These are phyloP conservation scores for Laetiporus sulphureus DNA, from an alignment of 1,284 basidiomycete genomes.

Conservation along the genomic window DNA sequence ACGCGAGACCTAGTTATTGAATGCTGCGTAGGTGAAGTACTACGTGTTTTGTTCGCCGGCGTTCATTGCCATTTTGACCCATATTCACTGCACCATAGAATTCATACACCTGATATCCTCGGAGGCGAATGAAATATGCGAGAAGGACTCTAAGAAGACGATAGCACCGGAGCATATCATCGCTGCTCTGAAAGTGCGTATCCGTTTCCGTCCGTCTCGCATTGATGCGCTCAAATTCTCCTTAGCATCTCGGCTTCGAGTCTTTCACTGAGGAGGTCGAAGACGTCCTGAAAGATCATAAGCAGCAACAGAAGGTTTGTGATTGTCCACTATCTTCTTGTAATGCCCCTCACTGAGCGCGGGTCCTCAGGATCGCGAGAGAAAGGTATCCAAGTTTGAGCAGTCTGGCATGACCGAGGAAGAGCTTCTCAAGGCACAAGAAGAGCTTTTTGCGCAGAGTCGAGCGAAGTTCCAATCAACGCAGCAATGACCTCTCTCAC, in stretches of 20 bases:
- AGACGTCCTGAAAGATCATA: constrained; percentile 90
- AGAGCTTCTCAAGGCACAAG: constrained; percentile 84
- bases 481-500: constrained; percentile 26
- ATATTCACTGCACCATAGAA: constrained; percentile 46
- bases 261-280: constrained; percentile 85
- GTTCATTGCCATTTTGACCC: constrained; percentile 6
- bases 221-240: neutral
- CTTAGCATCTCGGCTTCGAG: constrained; percentile 84
- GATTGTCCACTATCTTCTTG: constrained; percentile 9
- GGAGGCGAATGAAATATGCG: constrained; percentile 97
- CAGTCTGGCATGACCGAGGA: constrained; percentile 89
- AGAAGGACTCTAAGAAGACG: constrained; percentile 98
- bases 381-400: constrained; percentile 85
- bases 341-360: constrained; percentile 5
- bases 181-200: constrained; percentile 76
- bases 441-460: constrained; percentile 87
- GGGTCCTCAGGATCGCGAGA: constrained; percentile 74
- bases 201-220: neutral
- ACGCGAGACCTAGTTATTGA: constrained; percentile 95
- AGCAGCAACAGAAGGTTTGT: constrained; percentile 86
- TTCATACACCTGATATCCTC: constrained; percentile 98
- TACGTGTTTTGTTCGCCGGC: constrained; percentile 6
- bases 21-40: constrained; percentile 88
- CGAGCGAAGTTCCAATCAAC: constrained; percentile 62
- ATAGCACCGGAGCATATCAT: constrained; percentile 98